Percentiles rank a stretch among this genome's conserved stretches.
These are phyloP conservation scores for Boletales sp. DNA, from an alignment of 768 basidiomycete species.

Conservation along the genomic window DNA sequence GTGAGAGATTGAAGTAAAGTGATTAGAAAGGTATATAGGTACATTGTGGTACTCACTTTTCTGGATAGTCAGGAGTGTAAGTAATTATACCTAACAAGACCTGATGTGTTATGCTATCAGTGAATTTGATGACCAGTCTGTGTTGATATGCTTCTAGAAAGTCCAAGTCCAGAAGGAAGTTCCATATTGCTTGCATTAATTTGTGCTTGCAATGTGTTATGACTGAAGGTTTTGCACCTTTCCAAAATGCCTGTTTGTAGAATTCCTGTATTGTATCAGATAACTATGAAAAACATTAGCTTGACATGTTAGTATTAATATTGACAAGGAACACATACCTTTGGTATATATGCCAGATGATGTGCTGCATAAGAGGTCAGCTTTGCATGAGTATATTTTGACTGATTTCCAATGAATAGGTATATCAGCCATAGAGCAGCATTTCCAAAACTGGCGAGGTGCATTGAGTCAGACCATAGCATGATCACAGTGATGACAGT, in stretches of 20 bases:
- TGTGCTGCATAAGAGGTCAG: slow-evolving; percentile 11
- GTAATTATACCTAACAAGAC: slow-evolving; percentile 22
- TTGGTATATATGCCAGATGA: slow-evolving; percentile 21
- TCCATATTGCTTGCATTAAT: slow-evolving; percentile 23
- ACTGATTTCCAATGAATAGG: slow-evolving; percentile 3
- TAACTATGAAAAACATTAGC: background rate
- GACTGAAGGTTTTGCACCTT: background rate
- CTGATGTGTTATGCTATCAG: slow-evolving; percentile 12
- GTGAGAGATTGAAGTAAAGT: background rate
- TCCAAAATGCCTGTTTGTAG: background rate
- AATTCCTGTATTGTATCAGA: slow-evolving; percentile 11
- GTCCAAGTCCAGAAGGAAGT: background rate
- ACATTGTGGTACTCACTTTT: slow-evolving; percentile 26
- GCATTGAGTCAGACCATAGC: slow-evolving; percentile 26
- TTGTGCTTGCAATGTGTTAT: slow-evolving; percentile 20
- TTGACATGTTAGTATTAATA: no score
- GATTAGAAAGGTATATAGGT: background rate
- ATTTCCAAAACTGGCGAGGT: slow-evolving; percentile 19
- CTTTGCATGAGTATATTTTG: slow-evolving; percentile 9
- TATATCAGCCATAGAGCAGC: slow-evolving; percentile 17
- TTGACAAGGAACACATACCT: no score
- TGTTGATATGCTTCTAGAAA: background rate
- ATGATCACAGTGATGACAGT: slow-evolving; percentile 17
- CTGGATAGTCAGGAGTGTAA: slow-evolving; percentile 27
- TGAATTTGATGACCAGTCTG: slow-evolving; percentile 18